Percentiles rank a stretch among this genome's conserved stretches.
Evolutionary conservation across 2,329 filamentous ascomycete genomes (phyloP).

Genomic region (Penicillium sp.): DNA sequence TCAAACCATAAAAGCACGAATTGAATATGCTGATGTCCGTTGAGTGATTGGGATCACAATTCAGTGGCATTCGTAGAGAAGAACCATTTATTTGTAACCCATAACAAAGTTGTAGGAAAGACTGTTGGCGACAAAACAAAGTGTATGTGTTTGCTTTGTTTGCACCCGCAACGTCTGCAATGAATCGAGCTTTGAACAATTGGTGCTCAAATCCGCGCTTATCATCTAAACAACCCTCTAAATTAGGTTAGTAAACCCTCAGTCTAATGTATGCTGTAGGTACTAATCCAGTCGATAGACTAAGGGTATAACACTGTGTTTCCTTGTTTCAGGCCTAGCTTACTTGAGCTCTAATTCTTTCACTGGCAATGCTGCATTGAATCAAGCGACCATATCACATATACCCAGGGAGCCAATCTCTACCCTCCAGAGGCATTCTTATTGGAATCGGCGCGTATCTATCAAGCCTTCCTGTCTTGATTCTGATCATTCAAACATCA

Average conservation of each 20-base stretch:
- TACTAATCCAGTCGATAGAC: neutral
- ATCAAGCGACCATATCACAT: neutral
- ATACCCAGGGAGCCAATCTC: neutral
- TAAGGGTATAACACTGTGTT: neutral
- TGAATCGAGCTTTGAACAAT: neutral
- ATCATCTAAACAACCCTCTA: neutral
- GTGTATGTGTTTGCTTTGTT: neutral
- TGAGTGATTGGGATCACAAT: neutral
- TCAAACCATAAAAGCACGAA: neutral
- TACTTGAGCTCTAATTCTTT: neutral
- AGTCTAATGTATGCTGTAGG: neutral
- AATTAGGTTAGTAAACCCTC: neutral
- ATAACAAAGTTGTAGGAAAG: neutral
- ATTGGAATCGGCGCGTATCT: neutral
- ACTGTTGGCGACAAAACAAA: neutral
- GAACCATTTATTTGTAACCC: neutral
- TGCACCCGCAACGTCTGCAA: neutral
- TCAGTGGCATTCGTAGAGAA: neutral
- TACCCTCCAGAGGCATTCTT: neutral
- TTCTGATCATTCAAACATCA: neutral
- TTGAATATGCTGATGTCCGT: neutral
- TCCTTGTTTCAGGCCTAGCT: neutral
- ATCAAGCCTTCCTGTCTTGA: neutral
- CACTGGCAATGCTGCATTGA: neutral
- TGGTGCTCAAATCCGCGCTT: neutral